Evolutionary conservation across 2,329 filamentous ascomycete genomes (phyloP).

Genomic region (Hirsutella minnesotensis): DNA sequence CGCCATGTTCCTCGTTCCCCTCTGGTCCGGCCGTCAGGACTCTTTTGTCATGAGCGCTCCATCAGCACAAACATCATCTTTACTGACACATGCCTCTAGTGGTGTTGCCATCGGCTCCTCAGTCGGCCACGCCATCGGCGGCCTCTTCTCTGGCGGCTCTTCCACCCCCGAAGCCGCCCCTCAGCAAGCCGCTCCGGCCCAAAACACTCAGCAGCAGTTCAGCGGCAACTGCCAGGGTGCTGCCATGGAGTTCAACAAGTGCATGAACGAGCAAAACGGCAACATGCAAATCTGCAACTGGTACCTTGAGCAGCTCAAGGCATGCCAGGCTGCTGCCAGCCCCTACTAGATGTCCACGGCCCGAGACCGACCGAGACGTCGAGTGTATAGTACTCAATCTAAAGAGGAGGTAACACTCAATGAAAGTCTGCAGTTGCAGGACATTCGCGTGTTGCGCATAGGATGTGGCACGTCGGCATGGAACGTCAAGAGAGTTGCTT

Average conservation of each 20-base stretch:
- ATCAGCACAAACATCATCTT: too few relatives aligned
- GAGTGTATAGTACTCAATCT: neutral
- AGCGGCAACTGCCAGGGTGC: constrained; percentile 64
- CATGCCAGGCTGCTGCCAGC: constrained; percentile 67
- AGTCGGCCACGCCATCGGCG: constrained; percentile 88
- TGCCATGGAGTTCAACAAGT: constrained; percentile 79
- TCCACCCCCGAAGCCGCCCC: constrained; percentile 36
- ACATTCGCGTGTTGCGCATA: neutral
- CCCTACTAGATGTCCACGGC: constrained; percentile 42
- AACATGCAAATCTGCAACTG: constrained; percentile 94
- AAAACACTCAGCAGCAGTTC: constrained; percentile 38
- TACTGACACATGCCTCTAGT: too few relatives aligned
- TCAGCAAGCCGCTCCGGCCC: constrained; percentile 33
- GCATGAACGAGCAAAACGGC: constrained; percentile 90
- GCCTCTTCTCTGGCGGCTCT: constrained; percentile 67
- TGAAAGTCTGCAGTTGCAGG: neutral
- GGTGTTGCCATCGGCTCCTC: constrained; percentile 94
- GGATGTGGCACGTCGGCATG: too few relatives aligned
- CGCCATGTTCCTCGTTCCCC: too few relatives aligned
- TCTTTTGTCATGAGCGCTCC: too few relatives aligned
- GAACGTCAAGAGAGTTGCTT: too few relatives aligned
- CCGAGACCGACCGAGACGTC: neutral
- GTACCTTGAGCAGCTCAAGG: constrained; percentile 96
- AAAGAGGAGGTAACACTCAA: neutral
- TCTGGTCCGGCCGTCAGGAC: neutral